phyloP scores from a whole-genome alignment of 345 rosid genomes.

The Hibiscus syriacus region DNA sequence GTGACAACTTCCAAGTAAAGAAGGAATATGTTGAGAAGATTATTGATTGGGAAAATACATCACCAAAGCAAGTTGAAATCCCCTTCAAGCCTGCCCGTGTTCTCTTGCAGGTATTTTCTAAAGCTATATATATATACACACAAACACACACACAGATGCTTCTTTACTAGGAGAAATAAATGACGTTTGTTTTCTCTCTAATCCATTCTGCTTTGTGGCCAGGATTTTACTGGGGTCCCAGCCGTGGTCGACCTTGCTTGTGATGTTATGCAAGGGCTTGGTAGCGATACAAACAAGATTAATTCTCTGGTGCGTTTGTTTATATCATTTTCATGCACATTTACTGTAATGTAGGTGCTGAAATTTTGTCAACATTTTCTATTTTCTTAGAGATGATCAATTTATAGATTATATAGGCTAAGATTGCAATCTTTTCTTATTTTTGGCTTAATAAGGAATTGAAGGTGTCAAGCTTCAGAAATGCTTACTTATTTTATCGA shows the following conservation, averaged over 20 bases:
- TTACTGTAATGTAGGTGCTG: background rate
- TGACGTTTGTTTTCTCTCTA: background rate
- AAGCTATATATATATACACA: background rate
- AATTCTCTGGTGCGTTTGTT: slow-evolving; percentile 60
- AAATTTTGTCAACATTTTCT: background rate
- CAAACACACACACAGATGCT: background rate
- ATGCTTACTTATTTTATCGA: background rate
- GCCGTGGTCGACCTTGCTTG: slow-evolving; percentile 97
- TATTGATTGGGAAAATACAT: slow-evolving; percentile 79
- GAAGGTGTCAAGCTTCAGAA: background rate
- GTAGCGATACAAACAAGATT: slow-evolving; percentile 83
- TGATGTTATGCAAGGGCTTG: slow-evolving; percentile 90
- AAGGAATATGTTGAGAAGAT: slow-evolving; percentile 93
- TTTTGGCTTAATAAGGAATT: background rate
- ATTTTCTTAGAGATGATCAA: background rate
- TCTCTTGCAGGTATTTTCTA: slow-evolving; percentile 61
- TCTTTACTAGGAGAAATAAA: background rate
- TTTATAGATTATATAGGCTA: background rate
- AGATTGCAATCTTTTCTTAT: background rate
- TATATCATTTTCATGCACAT: background rate
- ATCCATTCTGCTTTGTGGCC: slow-evolving; percentile 13
- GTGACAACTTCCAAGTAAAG: slow-evolving; percentile 94
- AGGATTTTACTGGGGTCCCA: slow-evolving; percentile 99
- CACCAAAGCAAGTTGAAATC: slow-evolving; percentile 93
- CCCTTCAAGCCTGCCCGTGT: slow-evolving; percentile 99